phyloP scores from a whole-genome alignment of 2,329 filamentous ascomycete species.

The Sporothrix curviconia region DNA sequence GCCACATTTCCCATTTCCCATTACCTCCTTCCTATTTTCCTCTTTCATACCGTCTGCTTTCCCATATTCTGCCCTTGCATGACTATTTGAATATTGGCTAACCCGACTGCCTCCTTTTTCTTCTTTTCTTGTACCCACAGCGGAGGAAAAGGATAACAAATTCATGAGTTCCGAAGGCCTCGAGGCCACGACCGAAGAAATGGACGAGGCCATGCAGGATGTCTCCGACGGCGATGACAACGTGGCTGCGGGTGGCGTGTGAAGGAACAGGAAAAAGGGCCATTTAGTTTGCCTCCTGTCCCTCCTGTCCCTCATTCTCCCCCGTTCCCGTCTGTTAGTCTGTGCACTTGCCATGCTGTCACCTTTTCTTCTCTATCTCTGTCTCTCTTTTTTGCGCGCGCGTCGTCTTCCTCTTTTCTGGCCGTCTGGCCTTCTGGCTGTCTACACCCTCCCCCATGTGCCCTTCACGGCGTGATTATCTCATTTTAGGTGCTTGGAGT shows the following conservation, averaged over 20 bases:
- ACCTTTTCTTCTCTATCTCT: neutral
- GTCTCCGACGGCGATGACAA: slow-evolving; percentile 8
- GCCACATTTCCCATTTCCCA: neutral
- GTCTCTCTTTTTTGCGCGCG: neutral
- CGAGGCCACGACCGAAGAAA: slow-evolving; percentile 57
- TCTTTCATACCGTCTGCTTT: too few species aligned
- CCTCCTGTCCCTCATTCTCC: neutral
- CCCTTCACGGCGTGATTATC: too few species aligned
- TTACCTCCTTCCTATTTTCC: neutral
- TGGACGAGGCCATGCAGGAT: slow-evolving; percentile 44
- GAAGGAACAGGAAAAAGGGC: neutral
- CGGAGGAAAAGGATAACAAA: slow-evolving; percentile 61
- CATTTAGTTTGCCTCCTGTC: neutral
- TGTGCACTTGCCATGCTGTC: neutral
- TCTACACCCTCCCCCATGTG: too few species aligned
- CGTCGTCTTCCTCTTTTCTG: neutral
- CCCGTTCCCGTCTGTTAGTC: neutral
- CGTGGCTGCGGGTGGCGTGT: neutral
- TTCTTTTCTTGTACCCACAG: slow-evolving; percentile 30
- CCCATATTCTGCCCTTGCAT: too few species aligned
- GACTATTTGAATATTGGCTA: neutral
- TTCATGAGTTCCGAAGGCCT: slow-evolving; percentile 62
- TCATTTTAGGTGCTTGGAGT: too few species aligned
- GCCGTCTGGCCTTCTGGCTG: too few species aligned
- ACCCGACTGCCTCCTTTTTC: too few species aligned